Evolutionary conservation across 805 yeast species (phyloP).

Genomic region (Maudiozyma bulderi): DNA sequence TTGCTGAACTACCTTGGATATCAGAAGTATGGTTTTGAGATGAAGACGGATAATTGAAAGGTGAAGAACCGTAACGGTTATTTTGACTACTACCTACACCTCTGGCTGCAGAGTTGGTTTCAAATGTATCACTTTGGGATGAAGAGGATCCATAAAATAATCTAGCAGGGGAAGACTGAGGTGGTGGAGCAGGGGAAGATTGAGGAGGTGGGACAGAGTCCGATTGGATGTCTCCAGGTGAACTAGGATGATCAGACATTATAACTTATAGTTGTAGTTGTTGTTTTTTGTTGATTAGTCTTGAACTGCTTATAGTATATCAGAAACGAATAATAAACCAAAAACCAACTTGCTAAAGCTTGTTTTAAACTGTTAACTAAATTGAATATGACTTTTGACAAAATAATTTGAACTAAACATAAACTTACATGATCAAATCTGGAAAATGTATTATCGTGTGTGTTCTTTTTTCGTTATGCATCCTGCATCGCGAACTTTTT

Average conservation of each 20-base stretch:
- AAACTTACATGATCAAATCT: background rate
- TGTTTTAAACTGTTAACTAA: too few relatives aligned
- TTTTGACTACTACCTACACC: constrained; percentile 8
- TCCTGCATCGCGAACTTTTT: background rate
- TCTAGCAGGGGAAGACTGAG: constrained; percentile 29
- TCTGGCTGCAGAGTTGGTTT: constrained; percentile 14
- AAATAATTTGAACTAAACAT: too few relatives aligned
- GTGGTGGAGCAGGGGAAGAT: constrained; percentile 28
- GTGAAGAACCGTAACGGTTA: constrained; percentile 33
- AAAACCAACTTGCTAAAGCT: too few relatives aligned
- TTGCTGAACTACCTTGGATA: constrained; percentile 7
- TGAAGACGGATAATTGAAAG: constrained; percentile 36
- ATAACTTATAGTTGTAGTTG: background rate
- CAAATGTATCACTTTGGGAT: constrained; percentile 25
- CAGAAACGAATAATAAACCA: background rate
- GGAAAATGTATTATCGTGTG: background rate
- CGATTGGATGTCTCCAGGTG: constrained; percentile 30
- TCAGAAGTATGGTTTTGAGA: constrained; percentile 22
- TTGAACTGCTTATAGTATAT: background rate
- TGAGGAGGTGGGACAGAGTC: constrained; percentile 23
- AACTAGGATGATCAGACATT: constrained; percentile 29
- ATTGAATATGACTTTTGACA: too few relatives aligned
- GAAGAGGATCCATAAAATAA: constrained; percentile 27
- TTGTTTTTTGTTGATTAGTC: background rate
- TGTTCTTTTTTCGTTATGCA: background rate